Evolutionary conservation across 352 stramenopile genomes (phyloP), one percentile per base, ranked within the genome.

Genomic region (Pythium coloratum): DNA sequence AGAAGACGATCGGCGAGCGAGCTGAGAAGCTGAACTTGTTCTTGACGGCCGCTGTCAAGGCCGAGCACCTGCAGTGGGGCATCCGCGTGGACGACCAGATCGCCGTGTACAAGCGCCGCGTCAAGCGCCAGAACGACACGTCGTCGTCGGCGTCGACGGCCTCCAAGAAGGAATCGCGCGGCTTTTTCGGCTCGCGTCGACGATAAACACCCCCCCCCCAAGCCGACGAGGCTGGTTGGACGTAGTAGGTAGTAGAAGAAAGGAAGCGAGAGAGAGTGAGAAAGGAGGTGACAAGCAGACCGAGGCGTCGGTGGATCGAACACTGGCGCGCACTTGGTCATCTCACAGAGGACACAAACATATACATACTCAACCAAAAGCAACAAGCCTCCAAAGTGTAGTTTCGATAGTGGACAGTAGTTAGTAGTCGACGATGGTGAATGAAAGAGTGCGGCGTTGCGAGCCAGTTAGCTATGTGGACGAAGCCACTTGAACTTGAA

Each of bases 31-130:
- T 96, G 36, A 96, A 96, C 61, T 47, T 88, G 42, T 96, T 96
- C 57, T 53, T 96, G 50, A 84, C 77, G 42, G 86, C 86, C 16
- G 86, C 88, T 6, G 84, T 92, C 36, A 78, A 82, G 55, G 86
- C 86, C 24, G 88, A 94, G 58, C 86, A 96, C 62, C 59, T 96
- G 62, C 88, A 96, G 70, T 96, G 88, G 88, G 88, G 88, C 55
- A 93, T 96, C 62, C 86, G 84, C 42, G 85, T 96, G 50, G 88
- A 96, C 67, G 86, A 96, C 73, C 82, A 90, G 62, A 94, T 94
- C 53, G 84, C 86, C 34, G 88, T 96, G 18, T 96, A 96, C 83
- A 96, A 96, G 80, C 88, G 86, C 51, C 86, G 88, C 58, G 88
- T 94, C 66, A 96, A 96, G 81, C 66, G 73, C 28, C 62, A 55